Percentiles rank a stretch among this genome's conserved stretches.
Evolutionary conservation across 2,329 filamentous ascomycete species (phyloP).

Genomic region (Xylariaceae sp.): DNA sequence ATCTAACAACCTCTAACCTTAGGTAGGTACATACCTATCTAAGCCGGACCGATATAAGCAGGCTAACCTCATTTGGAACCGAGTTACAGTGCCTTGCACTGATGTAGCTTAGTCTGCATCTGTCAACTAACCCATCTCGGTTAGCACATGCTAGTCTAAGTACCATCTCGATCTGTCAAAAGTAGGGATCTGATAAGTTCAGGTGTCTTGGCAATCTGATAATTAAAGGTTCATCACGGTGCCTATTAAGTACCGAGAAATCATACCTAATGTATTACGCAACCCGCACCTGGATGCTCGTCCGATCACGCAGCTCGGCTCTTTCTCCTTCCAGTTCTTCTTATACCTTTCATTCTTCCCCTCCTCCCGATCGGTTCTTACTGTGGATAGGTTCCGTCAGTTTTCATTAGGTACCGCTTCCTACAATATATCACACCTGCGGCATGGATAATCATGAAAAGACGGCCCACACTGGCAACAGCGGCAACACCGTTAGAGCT

Average conservation of each 20-base stretch:
- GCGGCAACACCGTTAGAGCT: neutral
- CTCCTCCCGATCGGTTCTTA: neutral
- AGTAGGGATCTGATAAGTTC: neutral
- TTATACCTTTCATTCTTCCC: neutral
- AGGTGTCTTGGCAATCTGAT: conserved; percentile 1
- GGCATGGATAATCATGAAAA: conserved; percentile 6
- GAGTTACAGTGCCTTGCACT: too few relatives aligned
- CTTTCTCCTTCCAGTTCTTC: neutral
- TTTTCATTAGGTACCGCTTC: too few relatives aligned
- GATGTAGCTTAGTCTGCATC: too few relatives aligned
- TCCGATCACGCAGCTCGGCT: neutral
- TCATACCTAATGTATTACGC: neutral
- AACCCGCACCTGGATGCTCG: neutral
- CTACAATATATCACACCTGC: neutral
- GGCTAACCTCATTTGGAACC: too few relatives aligned
- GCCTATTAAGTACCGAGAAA: too few relatives aligned
- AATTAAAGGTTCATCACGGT: neutral
- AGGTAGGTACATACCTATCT: too few relatives aligned
- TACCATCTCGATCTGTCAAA: neutral
- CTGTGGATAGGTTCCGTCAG: neutral
- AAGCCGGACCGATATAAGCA: too few relatives aligned
- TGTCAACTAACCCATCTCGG: too few relatives aligned
- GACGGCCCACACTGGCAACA: neutral
- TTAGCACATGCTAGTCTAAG: too few relatives aligned
- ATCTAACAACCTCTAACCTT: too few relatives aligned